Percentiles rank a stretch among this genome's conserved stretches.
Evolutionary conservation across 1,284 basidiomycete genomes (phyloP).

Genomic region (Mycena citricolor): DNA sequence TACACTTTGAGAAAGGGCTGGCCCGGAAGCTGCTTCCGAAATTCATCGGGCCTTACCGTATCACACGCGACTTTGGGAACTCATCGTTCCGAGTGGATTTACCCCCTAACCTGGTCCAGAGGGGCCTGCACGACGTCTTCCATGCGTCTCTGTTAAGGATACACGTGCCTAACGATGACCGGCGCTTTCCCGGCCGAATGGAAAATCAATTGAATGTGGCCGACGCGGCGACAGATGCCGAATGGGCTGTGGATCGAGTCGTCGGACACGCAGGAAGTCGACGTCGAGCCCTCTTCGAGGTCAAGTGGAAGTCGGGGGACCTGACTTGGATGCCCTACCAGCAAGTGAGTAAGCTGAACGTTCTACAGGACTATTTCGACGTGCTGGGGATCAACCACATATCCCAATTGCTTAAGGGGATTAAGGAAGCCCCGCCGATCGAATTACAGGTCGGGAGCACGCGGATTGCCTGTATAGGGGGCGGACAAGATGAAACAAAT

Average conservation of each 20-base stretch:
- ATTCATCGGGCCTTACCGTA: slow-evolving; percentile 8
- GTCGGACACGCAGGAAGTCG: slow-evolving; percentile 25
- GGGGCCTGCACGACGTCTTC: slow-evolving; percentile 28
- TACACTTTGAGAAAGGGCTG: slow-evolving; percentile 21
- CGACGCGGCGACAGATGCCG: slow-evolving; percentile 14
- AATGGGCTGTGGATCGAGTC: slow-evolving; percentile 29
- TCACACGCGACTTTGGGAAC: slow-evolving; percentile 22
- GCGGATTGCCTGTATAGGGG: too few relatives aligned
- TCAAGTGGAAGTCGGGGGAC: slow-evolving; percentile 31
- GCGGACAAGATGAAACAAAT: too few relatives aligned
- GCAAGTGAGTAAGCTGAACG: slow-evolving; percentile 7
- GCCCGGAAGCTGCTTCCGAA: slow-evolving; percentile 9
- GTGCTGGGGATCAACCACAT: slow-evolving; percentile 23
- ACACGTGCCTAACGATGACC: slow-evolving; percentile 26
- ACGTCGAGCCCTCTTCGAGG: slow-evolving; percentile 23
- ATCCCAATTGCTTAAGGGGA: slow-evolving; percentile 32
- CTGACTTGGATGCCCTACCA: slow-evolving; percentile 26
- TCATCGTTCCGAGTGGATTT: slow-evolving; percentile 25
- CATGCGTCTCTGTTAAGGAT: slow-evolving; percentile 24
- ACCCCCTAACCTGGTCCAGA: slow-evolving; percentile 10
- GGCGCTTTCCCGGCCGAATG: slow-evolving; percentile 24
- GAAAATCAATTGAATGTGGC: slow-evolving; percentile 19
- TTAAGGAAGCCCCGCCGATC: too few relatives aligned
- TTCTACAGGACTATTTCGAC: slow-evolving; percentile 19
- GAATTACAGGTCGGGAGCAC: too few relatives aligned